Base-by-base conservation (phyloP, 345 rosid genomes). In the Brassica napus region DNA sequence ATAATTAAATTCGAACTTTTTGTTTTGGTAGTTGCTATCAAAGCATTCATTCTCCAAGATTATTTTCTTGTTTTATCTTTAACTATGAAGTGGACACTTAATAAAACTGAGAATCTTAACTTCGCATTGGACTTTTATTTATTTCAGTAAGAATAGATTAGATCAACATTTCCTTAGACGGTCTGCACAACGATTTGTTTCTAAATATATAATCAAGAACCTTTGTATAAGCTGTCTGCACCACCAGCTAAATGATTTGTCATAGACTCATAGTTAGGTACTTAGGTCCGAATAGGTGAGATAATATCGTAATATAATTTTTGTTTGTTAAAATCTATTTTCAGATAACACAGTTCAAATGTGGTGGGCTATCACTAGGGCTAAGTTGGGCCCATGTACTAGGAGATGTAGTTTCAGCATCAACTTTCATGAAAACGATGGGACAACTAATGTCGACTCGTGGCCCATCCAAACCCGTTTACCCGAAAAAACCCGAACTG, bases 361-460 rank as follows among this genome's bases (percentile, higher is more conserved):
- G 89, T 54, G 98, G 91, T 18, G 98, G 94, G 5, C 15, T 87
- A 32, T 82, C 89, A 0, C 39, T 93, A 59, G 93, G 97, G 21
- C 81, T 93, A 1, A 90, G 86, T 81, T 91, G 98, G 98, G 88
- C 97, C 31, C 94, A 93, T 80, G 42, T 91, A n/a, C 83, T 93
- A 1, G 98, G 97, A 24, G 97, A 91, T 74, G 77, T 83, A 58
- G 73, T 86, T 68, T 85, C 92, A 32, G 92, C 89, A 12, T 78
- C 86, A 6, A 49, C 77, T 39, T 89, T 93, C 87, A 71, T 93
- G 64, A 89, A 87, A 44, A 75, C 16, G 47, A 85, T 81, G 86
- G 88, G 80, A 72, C 82, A 81, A 5, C 35, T 83, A 18, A 3
- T 82, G 76, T 32, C 86, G 0, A 83, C 81, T 64, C 78, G 73